Conservation (phyloP, 305 asterid species). For the Fraxinus sp. region DNA sequence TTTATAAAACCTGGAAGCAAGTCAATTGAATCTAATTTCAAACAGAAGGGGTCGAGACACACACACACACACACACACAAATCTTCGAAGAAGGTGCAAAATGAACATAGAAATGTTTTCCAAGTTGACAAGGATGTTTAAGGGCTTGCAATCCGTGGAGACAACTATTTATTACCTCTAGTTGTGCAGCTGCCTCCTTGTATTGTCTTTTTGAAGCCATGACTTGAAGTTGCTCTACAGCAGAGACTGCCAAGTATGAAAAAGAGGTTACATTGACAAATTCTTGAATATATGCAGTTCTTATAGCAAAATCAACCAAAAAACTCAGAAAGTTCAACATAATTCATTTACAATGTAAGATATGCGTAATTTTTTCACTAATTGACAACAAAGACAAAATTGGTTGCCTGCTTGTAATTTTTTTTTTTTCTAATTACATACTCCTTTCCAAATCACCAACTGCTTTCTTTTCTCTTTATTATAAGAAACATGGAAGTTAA, state of each 20-base stretch:
- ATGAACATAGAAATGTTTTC: background rate
- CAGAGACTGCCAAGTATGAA: conserved; percentile 69
- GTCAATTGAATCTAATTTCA: background rate
- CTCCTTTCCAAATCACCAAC: background rate
- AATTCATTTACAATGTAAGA: background rate
- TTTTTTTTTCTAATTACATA: background rate
- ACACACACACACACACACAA: background rate
- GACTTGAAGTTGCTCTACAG: conserved; percentile 95
- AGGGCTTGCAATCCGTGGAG: conserved; percentile 19
- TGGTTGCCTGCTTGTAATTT: background rate
- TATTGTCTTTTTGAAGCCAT: conserved; percentile 98
- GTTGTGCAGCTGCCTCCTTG: conserved; percentile 99
- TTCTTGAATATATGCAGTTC: background rate
- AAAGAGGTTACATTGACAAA: conserved; percentile 24
- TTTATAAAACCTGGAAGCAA: background rate
- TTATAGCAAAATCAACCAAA: background rate
- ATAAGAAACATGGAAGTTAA: background rate
- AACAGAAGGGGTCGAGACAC: background rate
- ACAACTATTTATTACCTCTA: conserved; percentile 67
- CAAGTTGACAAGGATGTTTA: background rate
- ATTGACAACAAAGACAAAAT: background rate
- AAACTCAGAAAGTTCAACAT: background rate
- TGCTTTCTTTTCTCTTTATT: background rate
- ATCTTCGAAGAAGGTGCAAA: background rate
- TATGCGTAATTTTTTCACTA: background rate